Evolutionary conservation across 2,329 filamentous ascomycete genomes (phyloP).

Genomic region (Talaromyces rugulosus): DNA sequence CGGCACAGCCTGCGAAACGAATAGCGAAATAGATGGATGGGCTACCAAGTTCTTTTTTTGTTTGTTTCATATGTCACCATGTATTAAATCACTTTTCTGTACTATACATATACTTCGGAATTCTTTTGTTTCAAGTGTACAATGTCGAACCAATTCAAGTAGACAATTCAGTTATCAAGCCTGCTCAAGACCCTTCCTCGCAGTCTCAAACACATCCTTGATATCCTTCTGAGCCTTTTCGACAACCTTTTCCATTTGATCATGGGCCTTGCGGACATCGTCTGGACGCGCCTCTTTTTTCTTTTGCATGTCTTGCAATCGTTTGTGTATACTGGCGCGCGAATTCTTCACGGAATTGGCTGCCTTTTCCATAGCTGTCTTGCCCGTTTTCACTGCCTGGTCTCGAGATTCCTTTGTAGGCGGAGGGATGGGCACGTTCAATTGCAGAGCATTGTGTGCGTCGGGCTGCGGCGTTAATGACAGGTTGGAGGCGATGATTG

Average conservation of each 20-base stretch:
- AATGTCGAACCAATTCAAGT: not conserved
- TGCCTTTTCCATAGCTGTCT: constrained; percentile 41
- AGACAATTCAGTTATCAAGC: constrained; percentile 15
- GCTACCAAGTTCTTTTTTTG: not conserved
- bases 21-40: constrained; percentile 12
- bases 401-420: constrained; percentile 45
- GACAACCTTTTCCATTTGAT: constrained; percentile 45
- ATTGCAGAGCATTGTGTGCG: constrained; percentile 40
- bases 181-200: constrained; percentile 36
- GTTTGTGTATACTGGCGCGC: constrained; percentile 42
- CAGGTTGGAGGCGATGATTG: constrained; percentile 39
- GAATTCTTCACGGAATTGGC: constrained; percentile 36
- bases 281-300: constrained; percentile 42
- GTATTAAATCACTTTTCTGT: constrained; percentile 3
- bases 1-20: constrained; percentile 24
- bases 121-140: not conserved
- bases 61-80: not conserved
- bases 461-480: constrained; percentile 42
- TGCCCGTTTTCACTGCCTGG: constrained; percentile 36
- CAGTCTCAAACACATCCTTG: constrained; percentile 42
- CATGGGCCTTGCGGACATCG: constrained; percentile 43
- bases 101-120: constrained; percentile 19
- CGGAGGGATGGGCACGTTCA: constrained; percentile 44
- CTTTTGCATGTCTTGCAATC: constrained; percentile 41
- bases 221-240: constrained; percentile 45